Conservation (phyloP, 495 filamentous ascomycete genomes). For the Penicillium diatomitis region DNA sequence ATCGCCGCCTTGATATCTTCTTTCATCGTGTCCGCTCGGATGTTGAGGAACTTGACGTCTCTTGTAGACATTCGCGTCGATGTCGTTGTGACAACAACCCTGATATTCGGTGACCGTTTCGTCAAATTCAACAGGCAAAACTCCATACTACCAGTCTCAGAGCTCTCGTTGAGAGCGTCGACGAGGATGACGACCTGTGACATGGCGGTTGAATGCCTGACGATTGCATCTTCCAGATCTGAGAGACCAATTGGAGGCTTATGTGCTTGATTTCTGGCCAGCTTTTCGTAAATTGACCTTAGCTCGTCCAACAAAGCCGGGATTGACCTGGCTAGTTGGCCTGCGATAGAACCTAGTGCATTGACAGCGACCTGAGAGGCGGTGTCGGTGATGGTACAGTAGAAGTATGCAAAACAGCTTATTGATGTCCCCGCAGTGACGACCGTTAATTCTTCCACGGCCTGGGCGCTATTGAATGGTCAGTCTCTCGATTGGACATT, state of each 20-base stretch:
- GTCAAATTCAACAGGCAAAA: slow-evolving; percentile 7
- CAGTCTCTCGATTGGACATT: background rate
- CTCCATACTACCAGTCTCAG: slow-evolving; percentile 6
- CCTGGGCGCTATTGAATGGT: slow-evolving; percentile 9
- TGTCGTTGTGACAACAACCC: slow-evolving; percentile 12
- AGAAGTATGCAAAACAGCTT: slow-evolving; percentile 13
- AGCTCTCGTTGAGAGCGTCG: slow-evolving; percentile 16
- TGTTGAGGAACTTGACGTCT: slow-evolving; percentile 1
- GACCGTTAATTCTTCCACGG: slow-evolving; percentile 7
- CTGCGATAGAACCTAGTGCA: slow-evolving; percentile 14
- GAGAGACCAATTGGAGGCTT: slow-evolving; percentile 7
- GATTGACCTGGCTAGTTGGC: slow-evolving; percentile 7
- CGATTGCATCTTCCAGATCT: slow-evolving; percentile 12
- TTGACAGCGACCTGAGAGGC: slow-evolving; percentile 13
- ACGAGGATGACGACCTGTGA: slow-evolving; percentile 6
- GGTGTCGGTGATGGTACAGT: slow-evolving; percentile 13
- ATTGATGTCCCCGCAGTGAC: slow-evolving; percentile 2
- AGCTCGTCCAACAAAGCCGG: slow-evolving; percentile 10
- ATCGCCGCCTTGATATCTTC: slow-evolving; percentile 12
- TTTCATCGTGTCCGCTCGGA: slow-evolving; percentile 6
- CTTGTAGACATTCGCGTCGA: background rate
- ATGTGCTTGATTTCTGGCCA: slow-evolving; percentile 9
- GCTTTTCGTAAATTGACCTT: slow-evolving; percentile 5
- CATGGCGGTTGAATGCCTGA: slow-evolving; percentile 2
- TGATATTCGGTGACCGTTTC: slow-evolving; percentile 6